These are phyloP conservation scores for Globisporangium solare DNA, from an alignment of 352 stramenopile species.

Conservation along the genomic window DNA sequence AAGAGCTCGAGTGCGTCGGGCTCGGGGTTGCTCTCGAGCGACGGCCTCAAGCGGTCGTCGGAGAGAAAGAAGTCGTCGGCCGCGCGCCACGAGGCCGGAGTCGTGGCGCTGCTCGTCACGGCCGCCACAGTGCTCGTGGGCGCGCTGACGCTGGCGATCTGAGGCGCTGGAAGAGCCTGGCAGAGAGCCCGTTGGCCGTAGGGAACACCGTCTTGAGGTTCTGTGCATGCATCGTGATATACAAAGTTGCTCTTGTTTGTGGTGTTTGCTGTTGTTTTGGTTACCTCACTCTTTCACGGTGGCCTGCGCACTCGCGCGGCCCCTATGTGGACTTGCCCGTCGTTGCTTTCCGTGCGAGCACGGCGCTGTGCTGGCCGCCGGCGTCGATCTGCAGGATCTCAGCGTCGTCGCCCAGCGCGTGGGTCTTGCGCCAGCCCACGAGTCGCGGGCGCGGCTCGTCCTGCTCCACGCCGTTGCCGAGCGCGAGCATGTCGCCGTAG, in stretches of 20 bases:
- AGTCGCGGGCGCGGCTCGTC: conserved; percentile 71
- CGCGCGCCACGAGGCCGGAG: too few species aligned
- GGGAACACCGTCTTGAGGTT: too few species aligned
- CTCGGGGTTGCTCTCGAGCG: neutral
- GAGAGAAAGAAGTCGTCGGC: neutral
- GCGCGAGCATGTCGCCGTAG: conserved; percentile 89
- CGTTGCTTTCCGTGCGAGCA: conserved; percentile 33
- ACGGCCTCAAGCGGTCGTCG: neutral
- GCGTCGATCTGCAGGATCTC: conserved; percentile 75
- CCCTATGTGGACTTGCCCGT: too few species aligned
- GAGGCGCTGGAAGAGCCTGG: too few species aligned
- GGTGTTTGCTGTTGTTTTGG: too few species aligned
- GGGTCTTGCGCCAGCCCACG: conserved; percentile 69
- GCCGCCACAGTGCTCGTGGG: neutral
- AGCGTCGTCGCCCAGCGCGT: conserved; percentile 54
- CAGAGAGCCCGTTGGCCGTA: too few species aligned
- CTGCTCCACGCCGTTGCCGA: conserved; percentile 82
- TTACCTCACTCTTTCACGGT: too few species aligned
- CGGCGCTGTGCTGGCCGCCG: conserved; percentile 84
- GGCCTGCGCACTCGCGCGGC: too few species aligned
- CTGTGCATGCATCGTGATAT: too few species aligned
- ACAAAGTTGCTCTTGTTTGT: too few species aligned
- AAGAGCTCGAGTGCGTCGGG: conserved; percentile 6
- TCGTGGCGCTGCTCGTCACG: neutral
- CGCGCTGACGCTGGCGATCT: neutral